phyloP scores from a whole-genome alignment of 352 stramenopile species.

The Globisporangium takayamanum region DNA sequence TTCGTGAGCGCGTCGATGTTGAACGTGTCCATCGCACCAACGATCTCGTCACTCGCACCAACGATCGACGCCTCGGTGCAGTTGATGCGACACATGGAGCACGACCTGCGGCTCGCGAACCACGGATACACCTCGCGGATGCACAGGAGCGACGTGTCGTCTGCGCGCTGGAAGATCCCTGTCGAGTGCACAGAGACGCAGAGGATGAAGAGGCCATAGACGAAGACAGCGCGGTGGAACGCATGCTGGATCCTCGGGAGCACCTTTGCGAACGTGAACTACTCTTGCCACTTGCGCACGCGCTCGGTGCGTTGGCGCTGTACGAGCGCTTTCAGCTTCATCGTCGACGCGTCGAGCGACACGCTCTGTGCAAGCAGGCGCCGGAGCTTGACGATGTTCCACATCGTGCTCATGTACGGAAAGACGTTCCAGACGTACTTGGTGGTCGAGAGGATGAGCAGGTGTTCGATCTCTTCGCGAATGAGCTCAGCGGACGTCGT shows the following conservation, averaged over 20 bases:
- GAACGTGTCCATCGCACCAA: slow-evolving; percentile 3
- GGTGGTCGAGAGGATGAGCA: slow-evolving; percentile 4
- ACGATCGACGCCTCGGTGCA: slow-evolving; percentile 8
- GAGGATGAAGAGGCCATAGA: slow-evolving; percentile 3
- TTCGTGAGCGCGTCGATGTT: slow-evolving; percentile 6
- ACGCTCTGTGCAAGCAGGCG: background rate
- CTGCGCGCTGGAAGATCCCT: background rate
- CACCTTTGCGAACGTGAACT: slow-evolving; percentile 1
- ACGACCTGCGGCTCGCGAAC: slow-evolving; percentile 8
- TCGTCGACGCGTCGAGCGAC: background rate
- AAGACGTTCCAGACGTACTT: slow-evolving; percentile 8
- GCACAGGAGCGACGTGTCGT: slow-evolving; percentile 1
- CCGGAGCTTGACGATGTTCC: slow-evolving; percentile 8
- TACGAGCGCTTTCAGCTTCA: background rate
- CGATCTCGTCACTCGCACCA: slow-evolving; percentile 2
- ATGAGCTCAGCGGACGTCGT: slow-evolving; percentile 6
- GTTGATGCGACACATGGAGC: slow-evolving; percentile 9
- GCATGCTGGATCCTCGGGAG: slow-evolving; percentile 3
- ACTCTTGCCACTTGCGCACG: slow-evolving; percentile 1
- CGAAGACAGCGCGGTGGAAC: slow-evolving; percentile 1
- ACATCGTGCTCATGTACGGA: slow-evolving; percentile 9
- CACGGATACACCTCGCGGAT: slow-evolving; percentile 10
- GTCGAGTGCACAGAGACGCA: slow-evolving; percentile 6
- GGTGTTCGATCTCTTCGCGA: slow-evolving; percentile 9
- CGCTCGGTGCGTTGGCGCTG: background rate